Conservation (phyloP, 164 flowering plant species). For the Magnolia kwangsiensis region DNA sequence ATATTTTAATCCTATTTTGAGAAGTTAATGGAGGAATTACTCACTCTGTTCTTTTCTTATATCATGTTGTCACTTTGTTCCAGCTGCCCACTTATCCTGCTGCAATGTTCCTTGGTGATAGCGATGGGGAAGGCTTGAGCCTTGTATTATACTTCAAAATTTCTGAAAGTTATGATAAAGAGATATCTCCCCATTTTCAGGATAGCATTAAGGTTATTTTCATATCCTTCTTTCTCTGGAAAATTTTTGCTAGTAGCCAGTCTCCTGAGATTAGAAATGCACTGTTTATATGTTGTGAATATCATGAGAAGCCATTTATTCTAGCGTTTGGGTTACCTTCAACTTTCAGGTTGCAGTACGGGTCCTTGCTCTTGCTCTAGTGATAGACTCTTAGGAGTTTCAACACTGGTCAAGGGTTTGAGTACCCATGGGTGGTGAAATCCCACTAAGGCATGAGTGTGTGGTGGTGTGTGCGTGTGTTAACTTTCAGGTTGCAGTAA, state of each 20-base stretch:
- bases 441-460: no score
- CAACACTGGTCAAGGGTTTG: no score
- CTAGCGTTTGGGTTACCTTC: neutral
- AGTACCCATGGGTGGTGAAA: no score
- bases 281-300: neutral
- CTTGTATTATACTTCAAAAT: slow-evolving; percentile 81
- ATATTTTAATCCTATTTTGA: neutral
- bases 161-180: slow-evolving; percentile 63
- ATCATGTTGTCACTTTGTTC: slow-evolving; percentile 4
- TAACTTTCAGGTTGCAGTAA: neutral
- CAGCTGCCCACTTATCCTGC: slow-evolving; percentile 94
- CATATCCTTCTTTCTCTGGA: neutral
- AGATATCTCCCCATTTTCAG: slow-evolving; percentile 56
- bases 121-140: slow-evolving; percentile 94
- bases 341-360: neutral
- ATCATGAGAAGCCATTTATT: neutral
- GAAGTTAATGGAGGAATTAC: neutral
- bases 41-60: neutral
- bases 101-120: slow-evolving; percentile 79
- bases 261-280: neutral
- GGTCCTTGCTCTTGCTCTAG: no score
- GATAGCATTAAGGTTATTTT: slow-evolving; percentile 64
- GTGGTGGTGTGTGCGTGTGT: no score
- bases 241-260: neutral
- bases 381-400: no score